Base-by-base conservation (phyloP, 345 rosid species). In the Aquilaria sinensis region DNA sequence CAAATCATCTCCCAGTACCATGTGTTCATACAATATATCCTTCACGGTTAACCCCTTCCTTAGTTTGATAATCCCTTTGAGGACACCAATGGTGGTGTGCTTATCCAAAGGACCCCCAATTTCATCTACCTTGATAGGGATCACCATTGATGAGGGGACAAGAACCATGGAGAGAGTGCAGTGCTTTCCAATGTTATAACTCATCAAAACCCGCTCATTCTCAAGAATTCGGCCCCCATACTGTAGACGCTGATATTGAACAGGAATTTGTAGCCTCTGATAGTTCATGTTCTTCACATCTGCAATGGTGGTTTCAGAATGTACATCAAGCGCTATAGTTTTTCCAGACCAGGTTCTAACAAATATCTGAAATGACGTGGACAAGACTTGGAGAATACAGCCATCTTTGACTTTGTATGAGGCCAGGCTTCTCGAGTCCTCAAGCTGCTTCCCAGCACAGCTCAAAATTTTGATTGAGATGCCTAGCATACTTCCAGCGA, bases 311-410 rank as follows among this genome's bases (percentile, higher is more conserved):
- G 69, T 15, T 23, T 6, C 31, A 34, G 23, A 58, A 16, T 56
- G 12, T 47, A 75, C 79, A 59, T 67, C 53, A n/a, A 80, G 76
- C n/a, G 76, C 68, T 6, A 75, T 4, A 34, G 71, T 76, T 56
- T 69, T 66, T 37, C 80, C 74, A 16, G 31, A 65, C 75, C 79
- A 72, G 12, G 64, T 47, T 60, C 41, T 74, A 12, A 74, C 75
- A 60, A 74, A 80, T 64, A 71, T 56, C 62, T 70, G 85, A 67
- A 61, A 54, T 1, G 3, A 9, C 11, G 31, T 15, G 9, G 47
- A 65, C 15, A 51, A 8, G 50, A 77, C 46, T 61, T 65, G 58
- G 12, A 80, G 65, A 56, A 60, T 3, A 6, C 59, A 70, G 14
- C 56, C 66, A 12, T 80, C 76, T 67, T 72, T 60, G 49, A 75